Evolutionary conservation across 129 eudicot genomes (phyloP), one percentile per base, ranked within the genome.

Genomic region (Saussurea involucrata): DNA sequence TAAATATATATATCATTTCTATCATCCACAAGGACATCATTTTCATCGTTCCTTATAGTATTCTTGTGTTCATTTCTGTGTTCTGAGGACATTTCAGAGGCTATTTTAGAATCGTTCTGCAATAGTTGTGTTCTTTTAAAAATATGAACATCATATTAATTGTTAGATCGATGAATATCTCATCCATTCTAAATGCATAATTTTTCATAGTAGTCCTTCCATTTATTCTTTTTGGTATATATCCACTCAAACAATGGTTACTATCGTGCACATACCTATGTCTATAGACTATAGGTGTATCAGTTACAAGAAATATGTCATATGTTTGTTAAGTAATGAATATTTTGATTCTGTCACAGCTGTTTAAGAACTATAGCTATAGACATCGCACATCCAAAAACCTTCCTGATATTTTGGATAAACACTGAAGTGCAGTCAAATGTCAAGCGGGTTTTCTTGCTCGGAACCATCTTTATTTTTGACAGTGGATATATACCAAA

Each of bases 231-330:
- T 15, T 24, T n/a, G 21, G 18, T 24, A 34, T 34, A 58, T 36
- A 37, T 63, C 34, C 60, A 36, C 42, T 36, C 24, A 34, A 63
- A 60, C 2, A 34, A 60, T 10, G 70, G 60, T 63, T 63, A 63
- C 27, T 24, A 17, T 18, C 4, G 65, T 27, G 9, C 72, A 75
- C 42, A 11, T 75, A 11, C 61, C 71, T 75, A 63, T 2, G 49
- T 74, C n/a, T n/a, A n/a, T n/a, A n/a, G 58, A 60, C n/a, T n/a
- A 60, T 61, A 73, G 49, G 36, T 74, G 69, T 74, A 9, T 33
- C 68, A 4, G 9, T 74, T 74, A 74, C 37, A 24, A 63, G 49
- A 40, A 40, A 33, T 49, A 34, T 25, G 60, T 5, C 24, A 13
- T 6, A 32, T 61, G 3, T 58, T 63, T 74, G 42, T 75, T 46